Evolutionary conservation across 768 basidiomycete genomes (phyloP).

Genomic region (Termitomyces sp.): DNA sequence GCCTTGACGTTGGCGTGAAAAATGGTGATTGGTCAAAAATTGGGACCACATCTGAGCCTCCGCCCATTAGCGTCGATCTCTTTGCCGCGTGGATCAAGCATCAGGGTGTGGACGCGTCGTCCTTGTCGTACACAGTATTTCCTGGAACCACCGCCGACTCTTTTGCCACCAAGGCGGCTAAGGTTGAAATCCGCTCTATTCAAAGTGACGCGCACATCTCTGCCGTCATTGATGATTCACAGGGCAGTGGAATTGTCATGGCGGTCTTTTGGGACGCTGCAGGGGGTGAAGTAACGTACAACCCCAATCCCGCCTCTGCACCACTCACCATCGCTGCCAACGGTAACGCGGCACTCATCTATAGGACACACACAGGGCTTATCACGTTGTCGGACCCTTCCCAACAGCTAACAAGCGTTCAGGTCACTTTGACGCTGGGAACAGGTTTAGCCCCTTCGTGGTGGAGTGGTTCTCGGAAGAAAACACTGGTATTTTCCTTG

Average conservation of each 20-base stretch:
- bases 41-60: slow-evolving; percentile 59
- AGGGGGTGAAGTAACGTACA: slow-evolving; percentile 32
- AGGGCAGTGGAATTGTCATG: slow-evolving; percentile 30
- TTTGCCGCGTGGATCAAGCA: slow-evolving; percentile 40
- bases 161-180: slow-evolving; percentile 23
- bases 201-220: slow-evolving; percentile 33
- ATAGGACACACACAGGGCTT: slow-evolving; percentile 34
- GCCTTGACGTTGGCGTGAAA: slow-evolving; percentile 37
- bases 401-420: slow-evolving; percentile 40
- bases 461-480: slow-evolving; percentile 19
- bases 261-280: slow-evolving; percentile 43
- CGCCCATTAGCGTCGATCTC: slow-evolving; percentile 50
- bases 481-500: slow-evolving; percentile 35
- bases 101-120: slow-evolving; percentile 12
- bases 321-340: slow-evolving; percentile 33
- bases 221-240: slow-evolving; percentile 34
- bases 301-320: slow-evolving; percentile 16
- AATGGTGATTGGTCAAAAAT: slow-evolving; percentile 61
- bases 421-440: slow-evolving; percentile 31
- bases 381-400: slow-evolving; percentile 67
- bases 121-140: slow-evolving; percentile 38
- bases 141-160: slow-evolving; percentile 31
- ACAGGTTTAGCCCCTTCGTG: slow-evolving; percentile 17
- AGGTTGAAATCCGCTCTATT: slow-evolving; percentile 24
- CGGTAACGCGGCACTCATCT: slow-evolving; percentile 44